These are phyloP conservation scores for Monosporozyma aquatica DNA, from an alignment of 805 yeast genomes.

Conservation along the genomic window DNA sequence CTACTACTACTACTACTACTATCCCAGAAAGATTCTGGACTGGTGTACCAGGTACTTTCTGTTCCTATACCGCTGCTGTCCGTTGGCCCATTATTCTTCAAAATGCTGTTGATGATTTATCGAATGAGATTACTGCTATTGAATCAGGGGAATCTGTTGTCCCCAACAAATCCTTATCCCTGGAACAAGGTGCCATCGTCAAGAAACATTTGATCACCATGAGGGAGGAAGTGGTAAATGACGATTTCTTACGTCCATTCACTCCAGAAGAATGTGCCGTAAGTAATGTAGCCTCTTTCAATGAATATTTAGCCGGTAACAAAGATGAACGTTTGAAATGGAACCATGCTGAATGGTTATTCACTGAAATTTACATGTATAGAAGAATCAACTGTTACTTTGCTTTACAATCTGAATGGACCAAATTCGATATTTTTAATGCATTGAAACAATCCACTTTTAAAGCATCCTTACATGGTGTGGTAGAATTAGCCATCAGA, in stretches of 20 bases:
- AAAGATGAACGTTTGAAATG: slow-evolving; percentile 38
- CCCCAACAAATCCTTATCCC: not conserved
- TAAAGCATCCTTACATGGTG: slow-evolving; percentile 64
- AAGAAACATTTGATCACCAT: slow-evolving; percentile 35
- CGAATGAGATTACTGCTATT: slow-evolving; percentile 28
- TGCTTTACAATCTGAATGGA: slow-evolving; percentile 32
- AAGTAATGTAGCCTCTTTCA: slow-evolving; percentile 49
- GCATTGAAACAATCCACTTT: slow-evolving; percentile 66
- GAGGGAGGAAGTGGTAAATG: slow-evolving; percentile 36
- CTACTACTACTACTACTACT: slow-evolving; percentile 14
- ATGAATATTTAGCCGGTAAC: slow-evolving; percentile 36
- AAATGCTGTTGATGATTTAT: slow-evolving; percentile 57
- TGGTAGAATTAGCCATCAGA: slow-evolving; percentile 68
- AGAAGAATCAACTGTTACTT: slow-evolving; percentile 47
- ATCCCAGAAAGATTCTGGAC: slow-evolving; percentile 40
- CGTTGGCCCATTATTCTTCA: slow-evolving; percentile 85
- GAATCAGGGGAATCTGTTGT: slow-evolving; percentile 11
- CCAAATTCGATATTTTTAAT: slow-evolving; percentile 63
- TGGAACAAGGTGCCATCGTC: slow-evolving; percentile 41
- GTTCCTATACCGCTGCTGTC: slow-evolving; percentile 60
- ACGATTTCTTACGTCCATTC: slow-evolving; percentile 37
- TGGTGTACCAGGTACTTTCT: slow-evolving; percentile 70
- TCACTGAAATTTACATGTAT: slow-evolving; percentile 76
- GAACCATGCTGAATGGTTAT: slow-evolving; percentile 87
- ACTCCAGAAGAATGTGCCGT: slow-evolving; percentile 30